Conservation (phyloP, 495 filamentous ascomycete genomes). For the Lepidopterella palustris region DNA sequence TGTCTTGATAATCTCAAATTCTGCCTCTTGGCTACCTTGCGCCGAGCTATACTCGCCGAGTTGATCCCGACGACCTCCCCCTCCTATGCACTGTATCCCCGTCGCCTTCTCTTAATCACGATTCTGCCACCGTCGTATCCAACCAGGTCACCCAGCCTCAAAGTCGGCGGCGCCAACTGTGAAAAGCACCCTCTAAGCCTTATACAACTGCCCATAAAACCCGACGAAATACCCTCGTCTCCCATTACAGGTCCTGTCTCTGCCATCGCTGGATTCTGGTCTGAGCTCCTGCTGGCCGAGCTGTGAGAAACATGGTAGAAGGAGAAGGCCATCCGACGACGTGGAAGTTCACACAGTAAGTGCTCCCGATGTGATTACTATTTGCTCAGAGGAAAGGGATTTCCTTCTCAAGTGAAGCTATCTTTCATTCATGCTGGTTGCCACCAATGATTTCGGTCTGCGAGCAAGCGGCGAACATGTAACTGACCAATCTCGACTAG, state of each 20-base stretch:
- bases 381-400: too few relatives aligned
- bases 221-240: not conserved
- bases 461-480: not conserved
- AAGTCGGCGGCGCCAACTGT: conserved; percentile 23
- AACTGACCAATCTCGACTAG: conserved; percentile 42
- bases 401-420: too few relatives aligned
- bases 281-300: not conserved
- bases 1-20: not conserved
- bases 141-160: conserved; percentile 19
- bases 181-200: not conserved
- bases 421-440: too few relatives aligned
- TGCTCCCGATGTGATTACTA: conserved; percentile 26
- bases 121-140: conserved; percentile 10
- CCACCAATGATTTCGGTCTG: not conserved
- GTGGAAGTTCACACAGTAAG: conserved; percentile 99
- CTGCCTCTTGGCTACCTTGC: not conserved
- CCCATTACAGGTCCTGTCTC: not conserved
- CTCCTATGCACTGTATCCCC: not conserved
- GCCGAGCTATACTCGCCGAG: not conserved
- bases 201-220: not conserved
- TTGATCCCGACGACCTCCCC: not conserved
- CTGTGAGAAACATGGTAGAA: conserved; percentile 78
- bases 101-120: conserved; percentile 4
- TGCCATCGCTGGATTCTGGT: not conserved
- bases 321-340: conserved; percentile 87